These are phyloP conservation scores for Penicillium carneum DNA, from an alignment of 2,329 filamentous ascomycete genomes.

Conservation along the genomic window DNA sequence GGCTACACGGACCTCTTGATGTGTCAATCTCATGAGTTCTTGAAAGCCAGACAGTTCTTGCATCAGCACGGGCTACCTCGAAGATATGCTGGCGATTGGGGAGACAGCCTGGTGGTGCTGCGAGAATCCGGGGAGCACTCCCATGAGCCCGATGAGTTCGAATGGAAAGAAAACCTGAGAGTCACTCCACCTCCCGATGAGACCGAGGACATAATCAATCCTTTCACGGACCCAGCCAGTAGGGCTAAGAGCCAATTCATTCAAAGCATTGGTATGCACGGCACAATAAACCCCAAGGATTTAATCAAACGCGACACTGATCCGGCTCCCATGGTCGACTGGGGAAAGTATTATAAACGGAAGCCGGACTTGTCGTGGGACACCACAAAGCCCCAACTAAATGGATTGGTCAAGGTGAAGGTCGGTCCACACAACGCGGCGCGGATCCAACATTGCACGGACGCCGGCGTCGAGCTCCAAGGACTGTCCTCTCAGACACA, in stretches of 20 bases:
- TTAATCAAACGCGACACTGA: background rate
- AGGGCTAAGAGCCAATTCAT: background rate
- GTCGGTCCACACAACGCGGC: constrained; percentile 6
- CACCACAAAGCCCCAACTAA: background rate
- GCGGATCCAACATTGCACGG: background rate
- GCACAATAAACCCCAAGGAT: constrained; percentile 2
- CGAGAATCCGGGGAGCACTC: constrained; percentile 14
- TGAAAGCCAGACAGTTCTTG: constrained; percentile 43
- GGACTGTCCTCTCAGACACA: background rate
- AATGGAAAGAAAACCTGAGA: constrained; percentile 28
- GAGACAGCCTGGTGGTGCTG: constrained; percentile 35
- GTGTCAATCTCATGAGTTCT: constrained; percentile 43
- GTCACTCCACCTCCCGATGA: constrained; percentile 4
- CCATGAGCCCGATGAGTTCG: constrained; percentile 25
- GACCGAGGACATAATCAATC: background rate
- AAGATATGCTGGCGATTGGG: constrained; percentile 46
- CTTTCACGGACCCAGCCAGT: background rate
- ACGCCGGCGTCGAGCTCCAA: background rate
- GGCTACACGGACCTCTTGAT: constrained; percentile 37
- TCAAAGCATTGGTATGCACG: background rate
- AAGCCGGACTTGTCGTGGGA: background rate
- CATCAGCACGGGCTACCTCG: constrained; percentile 39
- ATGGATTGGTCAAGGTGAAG: constrained; percentile 7
- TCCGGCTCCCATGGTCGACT: background rate
- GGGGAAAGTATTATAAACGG: constrained; percentile 14